Evolutionary conservation across 2,329 filamentous ascomycete species (phyloP), one percentile per base, ranked within the genome.

Genomic region (Fusarium sp.): DNA sequence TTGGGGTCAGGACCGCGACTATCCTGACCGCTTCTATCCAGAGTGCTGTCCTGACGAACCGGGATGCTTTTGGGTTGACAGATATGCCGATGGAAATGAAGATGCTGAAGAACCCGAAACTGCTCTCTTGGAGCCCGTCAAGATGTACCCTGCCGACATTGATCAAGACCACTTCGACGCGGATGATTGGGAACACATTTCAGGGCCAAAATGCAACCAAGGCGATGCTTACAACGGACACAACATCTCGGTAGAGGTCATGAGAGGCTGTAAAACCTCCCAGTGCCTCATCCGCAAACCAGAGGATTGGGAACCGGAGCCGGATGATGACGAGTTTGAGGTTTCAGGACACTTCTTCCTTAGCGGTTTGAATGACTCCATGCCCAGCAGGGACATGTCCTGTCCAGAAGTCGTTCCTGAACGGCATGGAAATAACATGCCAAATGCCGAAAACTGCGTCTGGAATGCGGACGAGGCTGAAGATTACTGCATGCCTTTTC

Each of bases 241-340:
- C 9, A 35, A 20, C 7, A 79, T 80, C 9, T 73, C 77, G 0
- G 62, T 53, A 3, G 68, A 79, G 12, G 78, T 73, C 3, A 77
- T 80, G 72, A 67, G 66, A n/a, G 71, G 69, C 14, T 80, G 79
- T n/a, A 74, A 68, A 7, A 77, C 72, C 0, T 31, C 73, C 0
- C 79, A 80, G 35, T 79, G 78, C 17, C 72, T 80, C 9, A 59
- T 79, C 1, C 69, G 51, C 22, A 80, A 79, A 27, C 14, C 59
- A 3, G 8, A 36, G 0, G 16, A 67, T 3, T 80, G 77, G 78
- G 6, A 29, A 4, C 40, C 66, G 0, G 62, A 66, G 16, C 4
- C 11, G 0, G 42, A 65, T 6, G 77, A 80, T 5, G 70, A 78
- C n/a, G 70, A 72, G 1, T 78, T 78, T 27, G 79, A 80, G 24